Evolutionary conservation across 78 protist species (phyloP).

Genomic region (Speleostelium caveatum): DNA sequence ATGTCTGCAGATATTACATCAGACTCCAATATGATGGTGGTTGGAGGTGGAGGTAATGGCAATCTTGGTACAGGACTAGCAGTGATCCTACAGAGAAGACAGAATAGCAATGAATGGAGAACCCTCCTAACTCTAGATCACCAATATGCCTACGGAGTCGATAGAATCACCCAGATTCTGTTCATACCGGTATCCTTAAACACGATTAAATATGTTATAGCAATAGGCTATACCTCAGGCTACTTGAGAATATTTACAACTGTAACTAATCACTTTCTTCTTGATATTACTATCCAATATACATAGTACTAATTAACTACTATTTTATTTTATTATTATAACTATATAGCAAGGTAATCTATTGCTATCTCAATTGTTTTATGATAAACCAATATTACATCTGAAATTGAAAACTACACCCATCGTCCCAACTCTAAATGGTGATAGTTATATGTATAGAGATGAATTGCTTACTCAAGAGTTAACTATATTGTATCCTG

Average conservation of each 20-base stretch:
- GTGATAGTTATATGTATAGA: background rate
- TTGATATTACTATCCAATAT: background rate
- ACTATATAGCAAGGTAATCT: constrained; percentile 40
- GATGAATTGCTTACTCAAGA: constrained; percentile 4
- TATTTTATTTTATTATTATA: too few relatives aligned
- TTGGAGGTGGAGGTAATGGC: constrained; percentile 75
- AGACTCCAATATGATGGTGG: constrained; percentile 35
- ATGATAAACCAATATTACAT: constrained; percentile 49
- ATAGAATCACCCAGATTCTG: constrained; percentile 36
- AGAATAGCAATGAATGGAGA: constrained; percentile 20
- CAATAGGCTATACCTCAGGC: constrained; percentile 64
- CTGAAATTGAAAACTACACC: constrained; percentile 40
- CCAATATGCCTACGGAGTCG: constrained; percentile 30
- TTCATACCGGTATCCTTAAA: constrained; percentile 9
- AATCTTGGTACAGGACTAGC: constrained; percentile 67
- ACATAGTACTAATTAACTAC: background rate
- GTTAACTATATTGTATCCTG: constrained; percentile 39
- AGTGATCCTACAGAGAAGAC: constrained; percentile 15
- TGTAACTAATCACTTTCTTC: background rate
- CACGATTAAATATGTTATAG: constrained; percentile 17
- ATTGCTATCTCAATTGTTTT: constrained; percentile 56
- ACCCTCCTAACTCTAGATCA: constrained; percentile 57
- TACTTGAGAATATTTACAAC: constrained; percentile 48
- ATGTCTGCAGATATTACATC: constrained; percentile 39
- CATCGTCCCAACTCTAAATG: background rate